Base-by-base conservation (phyloP, 805 yeast genomes). In the Metschnikowia bowlesiae region DNA sequence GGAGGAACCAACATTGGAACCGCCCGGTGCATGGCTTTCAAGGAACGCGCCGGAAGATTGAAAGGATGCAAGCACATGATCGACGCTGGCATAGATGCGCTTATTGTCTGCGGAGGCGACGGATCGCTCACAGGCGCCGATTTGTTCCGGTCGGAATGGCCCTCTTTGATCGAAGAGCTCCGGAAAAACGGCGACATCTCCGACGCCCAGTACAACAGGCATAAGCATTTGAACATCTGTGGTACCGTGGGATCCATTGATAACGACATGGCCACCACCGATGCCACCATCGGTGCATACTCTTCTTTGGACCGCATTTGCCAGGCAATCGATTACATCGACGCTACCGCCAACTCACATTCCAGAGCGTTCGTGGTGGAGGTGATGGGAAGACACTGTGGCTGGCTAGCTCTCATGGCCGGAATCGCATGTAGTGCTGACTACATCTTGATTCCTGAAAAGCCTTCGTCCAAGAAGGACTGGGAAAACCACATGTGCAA, bases 331-430 rank as follows among this genome's bases (percentile, higher is more conserved):
- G 95, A 87, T 68, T 87, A 84, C 63, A 86, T 87, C 53, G 92
- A 86, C 65, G 89, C 91, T 26, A 87, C 95, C 26, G 95, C 95
- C 26, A 79, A 80, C 47, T 85, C 91, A 1, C 95, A 87, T 66
- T 85, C 89, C 31, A 73, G 95, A 64, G 94, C 92, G 4, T 87
- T 87, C 62, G 88, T 87, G 38, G 83, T 87, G 39, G 95, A 87
- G 70, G 95, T 87, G 16, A 87, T 87, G 95, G 95, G 95, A 53
- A 78, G 95, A 68, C 90, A 87, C 66, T 87, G 95, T 73, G 95
- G 95, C 55, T 87, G 95, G 95, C 75, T 87, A 55, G 92, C 87
- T 1, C 71, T 87, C 54, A 82, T 85, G 86, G 83, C 92, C 14
- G 95, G 94, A 56, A 75, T 87, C 52, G 80, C 89, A 11, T 82